Percentiles rank a stretch among this genome's conserved stretches.
Evolutionary conservation across 805 yeast species (phyloP).

Genomic region (Monosporozyma solicola): DNA sequence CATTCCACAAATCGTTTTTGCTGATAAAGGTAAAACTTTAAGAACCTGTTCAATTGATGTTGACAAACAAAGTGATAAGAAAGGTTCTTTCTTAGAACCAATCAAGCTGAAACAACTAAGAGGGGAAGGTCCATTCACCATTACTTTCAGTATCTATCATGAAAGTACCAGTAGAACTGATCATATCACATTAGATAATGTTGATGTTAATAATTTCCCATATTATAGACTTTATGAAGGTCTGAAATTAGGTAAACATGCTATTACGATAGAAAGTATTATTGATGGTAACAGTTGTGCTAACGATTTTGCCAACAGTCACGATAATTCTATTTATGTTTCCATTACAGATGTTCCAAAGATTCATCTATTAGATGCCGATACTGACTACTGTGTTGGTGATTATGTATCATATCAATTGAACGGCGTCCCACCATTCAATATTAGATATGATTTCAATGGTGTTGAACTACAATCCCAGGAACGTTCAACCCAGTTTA

Average conservation of each 20-base stretch:
- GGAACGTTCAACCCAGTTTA: conserved; percentile 40
- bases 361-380: conserved; percentile 39
- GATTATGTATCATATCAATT: conserved; percentile 72
- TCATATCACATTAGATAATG: conserved; percentile 35
- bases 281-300: conserved; percentile 65
- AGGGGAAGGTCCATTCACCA: conserved; percentile 55
- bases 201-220: conserved; percentile 32
- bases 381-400: conserved; percentile 75
- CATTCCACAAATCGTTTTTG: conserved; percentile 53
- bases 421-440: conserved; percentile 74
- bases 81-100: conserved; percentile 32
- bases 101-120: conserved; percentile 42
- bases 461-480: conserved; percentile 49
- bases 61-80: conserved; percentile 11
- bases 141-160: conserved; percentile 51
- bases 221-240: conserved; percentile 40
- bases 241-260: conserved; percentile 62
- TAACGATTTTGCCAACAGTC: conserved; percentile 33
- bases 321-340: conserved; percentile 38
- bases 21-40: conserved; percentile 37
- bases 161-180: conserved; percentile 50
- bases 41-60: conserved; percentile 42
- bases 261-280: conserved; percentile 48
- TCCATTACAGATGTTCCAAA: conserved; percentile 72
- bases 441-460: conserved; percentile 65